Evolutionary conservation across 1,284 basidiomycete species (phyloP).

Genomic region (Tetrapyrgos nigripes): DNA sequence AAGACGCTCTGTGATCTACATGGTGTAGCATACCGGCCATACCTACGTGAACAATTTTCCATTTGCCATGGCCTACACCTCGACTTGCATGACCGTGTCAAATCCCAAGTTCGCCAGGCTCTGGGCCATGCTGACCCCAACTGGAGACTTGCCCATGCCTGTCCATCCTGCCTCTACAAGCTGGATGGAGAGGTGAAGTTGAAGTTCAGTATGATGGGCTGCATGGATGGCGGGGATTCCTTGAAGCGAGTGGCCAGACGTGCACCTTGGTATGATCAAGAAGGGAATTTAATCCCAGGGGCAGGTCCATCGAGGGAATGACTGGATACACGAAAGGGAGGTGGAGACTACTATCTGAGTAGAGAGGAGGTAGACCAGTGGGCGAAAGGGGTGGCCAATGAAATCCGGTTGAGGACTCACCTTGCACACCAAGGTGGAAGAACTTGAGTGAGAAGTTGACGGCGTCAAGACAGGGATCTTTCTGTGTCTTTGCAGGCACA

Average conservation of each 20-base stretch:
- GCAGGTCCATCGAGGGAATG: background rate
- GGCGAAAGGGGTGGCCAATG: background rate
- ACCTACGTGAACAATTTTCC: background rate
- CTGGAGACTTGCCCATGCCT: too few species aligned
- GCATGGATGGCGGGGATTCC: slow-evolving; percentile 40
- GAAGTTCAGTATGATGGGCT: too few species aligned
- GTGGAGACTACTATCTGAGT: slow-evolving; percentile 5
- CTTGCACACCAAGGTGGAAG: too few species aligned
- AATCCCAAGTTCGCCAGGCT: slow-evolving; percentile 15
- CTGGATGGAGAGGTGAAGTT: too few species aligned
- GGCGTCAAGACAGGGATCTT: slow-evolving; percentile 23
- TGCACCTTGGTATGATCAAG: background rate
- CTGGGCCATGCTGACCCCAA: slow-evolving; percentile 29
- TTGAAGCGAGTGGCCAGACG: slow-evolving; percentile 26
- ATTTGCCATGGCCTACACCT: slow-evolving; percentile 22
- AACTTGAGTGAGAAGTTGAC: slow-evolving; percentile 20
- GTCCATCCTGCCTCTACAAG: too few species aligned
- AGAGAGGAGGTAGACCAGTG: background rate
- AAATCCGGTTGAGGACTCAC: background rate
- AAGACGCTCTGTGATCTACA: slow-evolving; percentile 26
- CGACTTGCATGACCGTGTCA: background rate
- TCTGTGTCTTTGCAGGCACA: slow-evolving; percentile 21
- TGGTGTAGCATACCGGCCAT: background rate
- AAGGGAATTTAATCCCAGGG: background rate
- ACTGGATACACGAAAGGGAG: background rate